These are phyloP conservation scores for Fusarium euwallaceae DNA, from an alignment of 2,329 filamentous ascomycete genomes.

Conservation along the genomic window DNA sequence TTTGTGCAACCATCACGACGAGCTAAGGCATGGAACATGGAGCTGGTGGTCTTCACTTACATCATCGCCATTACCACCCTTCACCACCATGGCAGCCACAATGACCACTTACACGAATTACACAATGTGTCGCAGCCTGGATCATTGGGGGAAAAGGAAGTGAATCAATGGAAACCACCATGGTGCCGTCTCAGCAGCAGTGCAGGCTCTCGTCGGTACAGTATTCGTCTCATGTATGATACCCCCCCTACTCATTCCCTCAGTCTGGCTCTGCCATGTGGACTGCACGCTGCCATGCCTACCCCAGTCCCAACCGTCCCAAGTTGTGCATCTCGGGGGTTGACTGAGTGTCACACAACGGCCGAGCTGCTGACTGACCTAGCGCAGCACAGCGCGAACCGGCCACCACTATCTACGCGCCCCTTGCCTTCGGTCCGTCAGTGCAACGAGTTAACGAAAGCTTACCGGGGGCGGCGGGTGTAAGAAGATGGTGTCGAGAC, in stretches of 20 bases:
- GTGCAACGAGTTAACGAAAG: conserved; percentile 34
- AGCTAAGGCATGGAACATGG: conserved; percentile 39
- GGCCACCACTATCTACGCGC: conserved; percentile 18
- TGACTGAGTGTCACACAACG: conserved; percentile 20
- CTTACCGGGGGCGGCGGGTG: conserved; percentile 16
- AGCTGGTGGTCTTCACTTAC: conserved; percentile 38
- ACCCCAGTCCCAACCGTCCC: conserved; percentile 7
- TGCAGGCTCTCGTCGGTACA: background rate
- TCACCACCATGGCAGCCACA: conserved; percentile 26
- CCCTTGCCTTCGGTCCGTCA: conserved; percentile 29
- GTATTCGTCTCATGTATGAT: conserved; percentile 13
- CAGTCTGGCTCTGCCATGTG: conserved; percentile 23
- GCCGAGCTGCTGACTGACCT: conserved; percentile 12
- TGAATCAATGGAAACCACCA: conserved; percentile 11
- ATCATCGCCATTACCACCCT: conserved; percentile 35
- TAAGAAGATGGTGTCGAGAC: conserved; percentile 24
- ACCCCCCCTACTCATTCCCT: background rate
- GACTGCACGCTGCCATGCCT: conserved; percentile 13
- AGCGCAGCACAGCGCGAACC: conserved; percentile 8
- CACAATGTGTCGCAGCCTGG: conserved; percentile 11
- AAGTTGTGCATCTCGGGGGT: conserved; percentile 6
- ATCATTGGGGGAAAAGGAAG: conserved; percentile 19
- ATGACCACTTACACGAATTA: conserved; percentile 30
- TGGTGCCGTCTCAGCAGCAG: background rate
- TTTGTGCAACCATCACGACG: conserved; percentile 37